Evolutionary conservation across 2,329 filamentous ascomycete genomes (phyloP).

Genomic region (Cryphonectria radicalis): DNA sequence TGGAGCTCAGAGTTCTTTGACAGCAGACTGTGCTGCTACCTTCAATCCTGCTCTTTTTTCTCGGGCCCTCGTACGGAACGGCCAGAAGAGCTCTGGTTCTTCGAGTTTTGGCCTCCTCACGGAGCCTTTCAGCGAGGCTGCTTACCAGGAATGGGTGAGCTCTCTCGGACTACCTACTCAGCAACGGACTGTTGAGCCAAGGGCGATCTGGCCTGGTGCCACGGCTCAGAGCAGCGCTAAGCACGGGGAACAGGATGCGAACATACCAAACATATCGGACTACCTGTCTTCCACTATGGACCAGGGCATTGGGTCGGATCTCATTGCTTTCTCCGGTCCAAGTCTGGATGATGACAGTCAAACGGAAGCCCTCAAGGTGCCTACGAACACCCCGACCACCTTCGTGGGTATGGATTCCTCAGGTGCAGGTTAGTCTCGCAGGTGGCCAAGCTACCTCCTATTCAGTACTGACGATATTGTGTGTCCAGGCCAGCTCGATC

Average conservation of each 20-base stretch:
- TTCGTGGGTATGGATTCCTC: slow-evolving; percentile 5
- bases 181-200: slow-evolving; percentile 24
- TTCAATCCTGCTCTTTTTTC: slow-evolving; percentile 3
- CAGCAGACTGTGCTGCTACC: neutral
- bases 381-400: slow-evolving; percentile 49
- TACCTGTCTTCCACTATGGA: slow-evolving; percentile 37
- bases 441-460: neutral
- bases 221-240: slow-evolving; percentile 26
- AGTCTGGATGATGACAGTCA: slow-evolving; percentile 41
- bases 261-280: slow-evolving; percentile 52
- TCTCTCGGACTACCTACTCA: slow-evolving; percentile 24
- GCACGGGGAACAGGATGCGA: slow-evolving; percentile 44
- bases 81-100: slow-evolving; percentile 21
- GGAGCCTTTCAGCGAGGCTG: slow-evolving; percentile 36
- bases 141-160: slow-evolving; percentile 36
- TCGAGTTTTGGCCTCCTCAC: slow-evolving; percentile 33
- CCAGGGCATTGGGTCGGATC: slow-evolving; percentile 30
- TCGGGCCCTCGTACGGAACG: neutral
- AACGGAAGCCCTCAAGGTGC: slow-evolving; percentile 42
- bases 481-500: slow-evolving; percentile 23
- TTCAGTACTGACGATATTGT: neutral
- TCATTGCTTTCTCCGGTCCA: slow-evolving; percentile 37
- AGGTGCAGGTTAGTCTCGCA: slow-evolving; percentile 15
- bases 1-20: slow-evolving; percentile 15
- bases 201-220: slow-evolving; percentile 27